These are phyloP conservation scores for Galium porrigens DNA, from an alignment of 305 asterid genomes.

Conservation along the genomic window DNA sequence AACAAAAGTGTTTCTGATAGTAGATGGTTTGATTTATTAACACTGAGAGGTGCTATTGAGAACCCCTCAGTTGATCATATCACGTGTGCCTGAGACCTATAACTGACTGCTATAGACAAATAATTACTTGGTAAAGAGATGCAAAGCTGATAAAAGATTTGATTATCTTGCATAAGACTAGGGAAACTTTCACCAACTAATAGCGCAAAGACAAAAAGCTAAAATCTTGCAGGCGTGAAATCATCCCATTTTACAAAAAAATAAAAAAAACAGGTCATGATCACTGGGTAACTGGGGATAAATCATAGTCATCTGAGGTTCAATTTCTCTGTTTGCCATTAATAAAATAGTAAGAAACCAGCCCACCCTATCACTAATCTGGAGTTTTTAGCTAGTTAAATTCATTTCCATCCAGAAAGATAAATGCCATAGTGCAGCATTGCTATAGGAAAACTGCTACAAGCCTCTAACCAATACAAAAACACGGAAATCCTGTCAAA, in stretches of 20 bases:
- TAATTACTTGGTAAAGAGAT: no score
- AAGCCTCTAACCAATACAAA: background rate
- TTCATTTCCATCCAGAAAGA: background rate
- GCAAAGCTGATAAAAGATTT: background rate
- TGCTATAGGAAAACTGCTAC: background rate
- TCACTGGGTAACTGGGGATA: background rate
- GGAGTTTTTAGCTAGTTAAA: background rate
- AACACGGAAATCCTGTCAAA: slow-evolving; percentile 2
- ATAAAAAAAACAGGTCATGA: background rate
- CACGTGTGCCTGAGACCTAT: background rate
- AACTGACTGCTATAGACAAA: no score
- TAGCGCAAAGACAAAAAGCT: background rate
- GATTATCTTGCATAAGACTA: background rate
- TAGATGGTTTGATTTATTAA: no score
- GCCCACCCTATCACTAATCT: background rate
- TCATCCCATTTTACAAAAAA: background rate
- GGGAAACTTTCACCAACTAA: no score
- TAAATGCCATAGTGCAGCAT: slow-evolving; percentile 4
- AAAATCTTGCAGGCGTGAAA: background rate
- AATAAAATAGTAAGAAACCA: background rate
- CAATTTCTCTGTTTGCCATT: background rate
- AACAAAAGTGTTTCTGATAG: no score
- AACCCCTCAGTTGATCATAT: no score
- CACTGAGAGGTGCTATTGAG: no score
- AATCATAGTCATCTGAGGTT: background rate